Conservation (phyloP, 257 asterid species). For the Salvia rosmarinus region DNA sequence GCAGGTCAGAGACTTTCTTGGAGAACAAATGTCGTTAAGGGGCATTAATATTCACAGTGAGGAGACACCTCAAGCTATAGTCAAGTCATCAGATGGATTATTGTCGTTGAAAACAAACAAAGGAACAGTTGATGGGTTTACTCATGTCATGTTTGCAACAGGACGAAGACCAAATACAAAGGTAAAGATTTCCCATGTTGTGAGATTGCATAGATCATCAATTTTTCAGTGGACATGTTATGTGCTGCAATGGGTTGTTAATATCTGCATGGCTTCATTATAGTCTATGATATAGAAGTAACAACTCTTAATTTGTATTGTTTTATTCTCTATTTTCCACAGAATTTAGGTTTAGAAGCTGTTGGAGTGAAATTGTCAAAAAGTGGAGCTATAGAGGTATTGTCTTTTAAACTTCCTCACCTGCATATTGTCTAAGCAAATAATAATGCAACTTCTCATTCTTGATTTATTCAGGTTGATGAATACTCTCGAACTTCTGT, state of each 20-base stretch:
- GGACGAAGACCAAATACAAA: slow-evolving; percentile 85
- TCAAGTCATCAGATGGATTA: slow-evolving; percentile 78
- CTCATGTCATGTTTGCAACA: slow-evolving; percentile 96
- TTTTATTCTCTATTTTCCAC: slow-evolving; percentile 36
- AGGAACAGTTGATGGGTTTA: slow-evolving; percentile 84
- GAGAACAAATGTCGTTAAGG: slow-evolving; percentile 86
- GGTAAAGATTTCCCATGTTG: slow-evolving; percentile 45
- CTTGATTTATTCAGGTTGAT: slow-evolving; percentile 61
- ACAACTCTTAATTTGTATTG: slow-evolving; percentile 8
- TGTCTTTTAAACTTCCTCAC: background rate
- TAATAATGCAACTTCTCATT: slow-evolving; percentile 20
- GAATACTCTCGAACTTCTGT: slow-evolving; percentile 89
- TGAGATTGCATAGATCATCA: background rate
- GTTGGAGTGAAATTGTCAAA: slow-evolving; percentile 80
- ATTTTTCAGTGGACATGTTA: background rate
- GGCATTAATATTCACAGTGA: slow-evolving; percentile 87
- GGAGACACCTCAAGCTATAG: slow-evolving; percentile 81
- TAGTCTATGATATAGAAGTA: slow-evolving; percentile 20
- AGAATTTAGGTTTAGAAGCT: slow-evolving; percentile 89
- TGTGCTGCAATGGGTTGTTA: background rate
- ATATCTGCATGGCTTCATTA: slow-evolving; percentile 6
- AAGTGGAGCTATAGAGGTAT: slow-evolving; percentile 91
- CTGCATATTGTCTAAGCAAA: slow-evolving; percentile 12
- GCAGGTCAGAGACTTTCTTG: slow-evolving; percentile 92
- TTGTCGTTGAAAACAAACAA: slow-evolving; percentile 81